A percentile compares a stretch with the other conserved stretches of the same genome.
phyloP scores from a whole-genome alignment of 495 filamentous ascomycete genomes.

The Lasiosphaeria miniovina region DNA sequence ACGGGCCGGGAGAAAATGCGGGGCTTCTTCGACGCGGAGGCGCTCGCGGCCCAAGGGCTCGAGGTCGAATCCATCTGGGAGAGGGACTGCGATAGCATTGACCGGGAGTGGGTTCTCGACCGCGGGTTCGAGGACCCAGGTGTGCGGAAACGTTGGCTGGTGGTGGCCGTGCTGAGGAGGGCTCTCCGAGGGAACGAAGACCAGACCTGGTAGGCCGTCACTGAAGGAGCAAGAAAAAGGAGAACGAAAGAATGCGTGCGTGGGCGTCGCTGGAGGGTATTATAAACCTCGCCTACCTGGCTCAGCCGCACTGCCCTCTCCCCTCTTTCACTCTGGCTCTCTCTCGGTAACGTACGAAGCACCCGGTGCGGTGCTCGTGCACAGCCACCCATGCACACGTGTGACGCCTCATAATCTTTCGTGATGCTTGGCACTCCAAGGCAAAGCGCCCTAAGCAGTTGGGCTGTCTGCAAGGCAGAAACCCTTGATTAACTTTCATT shows the following conservation, averaged over 20 bases:
- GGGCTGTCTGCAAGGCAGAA: no score
- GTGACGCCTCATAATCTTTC: no score
- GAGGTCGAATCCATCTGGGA: slow-evolving; percentile 71
- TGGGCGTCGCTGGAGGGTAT: no score
- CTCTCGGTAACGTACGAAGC: no score
- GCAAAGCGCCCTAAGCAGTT: no score
- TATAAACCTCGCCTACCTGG: no score
- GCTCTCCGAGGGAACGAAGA: neutral
- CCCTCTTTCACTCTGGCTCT: no score
- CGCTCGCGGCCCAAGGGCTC: slow-evolving; percentile 55
- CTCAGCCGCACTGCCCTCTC: no score
- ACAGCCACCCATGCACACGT: no score
- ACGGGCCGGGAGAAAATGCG: slow-evolving; percentile 72
- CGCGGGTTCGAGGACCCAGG: slow-evolving; percentile 61
- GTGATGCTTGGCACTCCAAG: no score
- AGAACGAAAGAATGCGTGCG: neutral
- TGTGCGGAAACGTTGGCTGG: slow-evolving; percentile 73
- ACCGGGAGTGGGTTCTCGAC: slow-evolving; percentile 65
- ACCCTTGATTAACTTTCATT: no score
- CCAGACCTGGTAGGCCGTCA: neutral
- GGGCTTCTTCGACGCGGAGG: slow-evolving; percentile 64
- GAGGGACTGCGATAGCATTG: slow-evolving; percentile 63
- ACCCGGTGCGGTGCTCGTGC: no score
- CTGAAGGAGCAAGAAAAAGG: neutral
- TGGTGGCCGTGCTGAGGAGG: slow-evolving; percentile 58